Conservation (phyloP, 2,329 filamentous ascomycete genomes). For the Ilyonectria destructans region DNA sequence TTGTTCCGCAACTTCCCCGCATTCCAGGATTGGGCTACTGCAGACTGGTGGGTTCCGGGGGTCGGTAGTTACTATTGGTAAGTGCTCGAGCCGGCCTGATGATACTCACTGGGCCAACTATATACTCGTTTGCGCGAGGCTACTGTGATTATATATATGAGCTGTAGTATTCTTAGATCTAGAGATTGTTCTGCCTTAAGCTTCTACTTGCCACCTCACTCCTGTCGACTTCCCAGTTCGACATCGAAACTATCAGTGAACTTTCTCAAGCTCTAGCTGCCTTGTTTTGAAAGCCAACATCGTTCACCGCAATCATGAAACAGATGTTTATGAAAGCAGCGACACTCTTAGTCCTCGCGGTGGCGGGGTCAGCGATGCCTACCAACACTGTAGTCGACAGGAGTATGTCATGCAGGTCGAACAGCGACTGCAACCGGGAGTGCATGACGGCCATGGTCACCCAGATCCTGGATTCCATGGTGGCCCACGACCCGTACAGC, state of each 20-base stretch:
- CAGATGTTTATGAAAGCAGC: slow-evolving; percentile 1
- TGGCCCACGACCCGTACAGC: slow-evolving; percentile 18
- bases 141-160: slow-evolving; percentile 3
- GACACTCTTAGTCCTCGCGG: slow-evolving; percentile 6
- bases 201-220: background rate
- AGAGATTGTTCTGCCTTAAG: background rate
- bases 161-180: background rate
- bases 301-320: slow-evolving; percentile 8
- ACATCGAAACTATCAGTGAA: background rate
- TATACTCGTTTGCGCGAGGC: background rate
- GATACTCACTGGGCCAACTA: background rate
- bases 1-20: background rate
- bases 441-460: slow-evolving; percentile 21
- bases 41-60: background rate
- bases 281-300: background rate
- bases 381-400: background rate
- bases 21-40: background rate
- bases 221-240: slow-evolving; percentile 29
- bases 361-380: slow-evolving; percentile 11
- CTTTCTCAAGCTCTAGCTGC: background rate
- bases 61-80: background rate
- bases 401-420: background rate
- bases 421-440: slow-evolving; percentile 17
- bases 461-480: slow-evolving; percentile 25
- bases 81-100: background rate